These are phyloP conservation scores for Syzygium grande DNA, from an alignment of 345 rosid genomes.

Conservation along the genomic window DNA sequence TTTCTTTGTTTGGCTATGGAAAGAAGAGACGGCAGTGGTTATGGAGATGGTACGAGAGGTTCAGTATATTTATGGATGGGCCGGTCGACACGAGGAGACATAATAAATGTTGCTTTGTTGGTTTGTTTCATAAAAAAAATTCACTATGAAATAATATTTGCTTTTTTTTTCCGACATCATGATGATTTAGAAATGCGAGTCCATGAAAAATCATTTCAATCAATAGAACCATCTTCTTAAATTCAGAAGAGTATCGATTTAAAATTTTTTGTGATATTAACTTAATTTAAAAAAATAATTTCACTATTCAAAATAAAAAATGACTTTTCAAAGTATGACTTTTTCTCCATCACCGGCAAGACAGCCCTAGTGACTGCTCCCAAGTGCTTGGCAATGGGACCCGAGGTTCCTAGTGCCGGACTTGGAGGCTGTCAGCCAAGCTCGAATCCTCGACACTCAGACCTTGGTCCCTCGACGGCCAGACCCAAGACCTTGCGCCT, in stretches of 20 bases:
- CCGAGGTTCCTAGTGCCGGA: neutral
- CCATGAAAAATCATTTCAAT: neutral
- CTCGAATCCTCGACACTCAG: neutral
- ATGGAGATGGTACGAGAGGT: neutral
- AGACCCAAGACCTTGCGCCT: neutral
- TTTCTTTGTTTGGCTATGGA: neutral
- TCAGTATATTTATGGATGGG: neutral
- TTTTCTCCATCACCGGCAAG: neutral
- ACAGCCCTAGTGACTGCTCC: neutral
- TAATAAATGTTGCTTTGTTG: neutral
- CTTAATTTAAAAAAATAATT: too few relatives aligned
- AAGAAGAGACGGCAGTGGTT: neutral
- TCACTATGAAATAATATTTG: neutral
- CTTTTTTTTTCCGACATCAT: neutral
- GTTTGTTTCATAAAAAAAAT: neutral
- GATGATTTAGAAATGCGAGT: neutral
- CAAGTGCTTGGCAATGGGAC: neutral
- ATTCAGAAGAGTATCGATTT: neutral
- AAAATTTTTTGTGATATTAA: too few relatives aligned
- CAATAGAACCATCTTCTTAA: neutral
- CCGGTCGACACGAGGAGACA: neutral
- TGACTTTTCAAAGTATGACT: neutral
- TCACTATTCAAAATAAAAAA: neutral
- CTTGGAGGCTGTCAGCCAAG: neutral
- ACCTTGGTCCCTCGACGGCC: neutral